Evolutionary conservation across 805 yeast species (phyloP).

Genomic region (Cyberlindnera xylosilytica): DNA sequence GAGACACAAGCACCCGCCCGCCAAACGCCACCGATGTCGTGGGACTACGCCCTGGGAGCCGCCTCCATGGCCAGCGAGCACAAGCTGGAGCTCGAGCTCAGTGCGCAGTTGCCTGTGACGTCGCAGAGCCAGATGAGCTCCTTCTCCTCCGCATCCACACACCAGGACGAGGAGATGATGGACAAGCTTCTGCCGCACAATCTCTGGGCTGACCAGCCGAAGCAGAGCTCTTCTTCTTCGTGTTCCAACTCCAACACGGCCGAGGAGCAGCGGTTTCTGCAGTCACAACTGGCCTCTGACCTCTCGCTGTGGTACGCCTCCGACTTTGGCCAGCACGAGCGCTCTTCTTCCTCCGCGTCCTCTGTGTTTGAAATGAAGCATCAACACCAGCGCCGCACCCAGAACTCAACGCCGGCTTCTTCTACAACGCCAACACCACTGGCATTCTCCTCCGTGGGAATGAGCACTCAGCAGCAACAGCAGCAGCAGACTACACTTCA

Average conservation of each 20-base stretch:
- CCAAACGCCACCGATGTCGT: conserved; percentile 14
- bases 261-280: conserved; percentile 15
- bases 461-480: too few relatives aligned
- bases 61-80: background rate
- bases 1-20: background rate
- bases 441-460: too few relatives aligned
- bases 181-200: conserved; percentile 33
- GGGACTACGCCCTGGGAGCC: conserved; percentile 17
- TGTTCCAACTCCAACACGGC: conserved; percentile 7
- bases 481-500: too few relatives aligned
- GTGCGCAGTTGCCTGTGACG: conserved; percentile 3
- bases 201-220: conserved; percentile 25
- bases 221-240: conserved; percentile 1
- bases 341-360: conserved; percentile 6
- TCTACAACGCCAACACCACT: too few relatives aligned
- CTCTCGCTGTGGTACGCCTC: conserved; percentile 13
- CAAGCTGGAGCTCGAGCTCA: conserved; percentile 1
- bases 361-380: conserved; percentile 21
- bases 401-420: too few relatives aligned
- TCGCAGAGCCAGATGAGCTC: conserved; percentile 1
- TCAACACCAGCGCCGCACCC: background rate
- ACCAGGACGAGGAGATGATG: conserved; percentile 21
- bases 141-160: conserved; percentile 8
- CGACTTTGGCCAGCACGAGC: conserved; percentile 4
- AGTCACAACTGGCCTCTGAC: conserved; percentile 10